Base-by-base conservation (phyloP, 2,329 filamentous ascomycete genomes). In the Neopestalotiopsis rosae region DNA sequence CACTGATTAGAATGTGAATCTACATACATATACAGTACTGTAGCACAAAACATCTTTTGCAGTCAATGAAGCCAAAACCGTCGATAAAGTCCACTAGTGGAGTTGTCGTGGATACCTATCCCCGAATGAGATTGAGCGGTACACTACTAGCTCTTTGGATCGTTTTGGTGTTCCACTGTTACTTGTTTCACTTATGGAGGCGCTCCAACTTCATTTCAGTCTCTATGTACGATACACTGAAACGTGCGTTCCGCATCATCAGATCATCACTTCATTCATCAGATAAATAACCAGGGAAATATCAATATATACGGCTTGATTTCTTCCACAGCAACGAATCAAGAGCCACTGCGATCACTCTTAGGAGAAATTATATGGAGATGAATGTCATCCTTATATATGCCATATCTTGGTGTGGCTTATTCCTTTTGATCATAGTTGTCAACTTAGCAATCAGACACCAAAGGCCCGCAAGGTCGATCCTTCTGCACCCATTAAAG, bases 391-490 rank as follows among this genome's bases (percentile, higher is more conserved):
- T 65, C 17, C 45, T 65, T 28, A 32, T 65, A n/a, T 65, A 49
- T 32, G 42, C 62, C 12, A 56, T 65, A 49, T 45, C 45, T 10
- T 65, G 42, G 62, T 65, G 42, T 65, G 52, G 62, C 30, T 52
- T 32, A 32, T 49, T 52, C 30, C 30, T 32, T 49, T 20, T 65
- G 24, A n/a, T 65, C 20, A n/a, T 34, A 24, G 28, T 65, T 30
- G 45, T 49, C 24, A 65, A 30, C 17, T 24, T 32, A 32, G 17
- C 52, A 32, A 32, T 65, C 45, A 13, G 42, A 49, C 52, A 49
- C 42, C 40, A 65, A n/a, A 17, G 20, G 20, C 38, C 20, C 45
- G 30, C 52, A 52, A 65, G 24, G 24, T 32, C 40, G 30, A 49
- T 42, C 32, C 28, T 52, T 30, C 62, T 65, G 28, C 45, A 32